A percentile compares a stretch with the other conserved stretches of the same genome.
These are phyloP conservation scores for Mortierella sp. DNA, from an alignment of 371 early-diverging fungal species.

Conservation along the genomic window DNA sequence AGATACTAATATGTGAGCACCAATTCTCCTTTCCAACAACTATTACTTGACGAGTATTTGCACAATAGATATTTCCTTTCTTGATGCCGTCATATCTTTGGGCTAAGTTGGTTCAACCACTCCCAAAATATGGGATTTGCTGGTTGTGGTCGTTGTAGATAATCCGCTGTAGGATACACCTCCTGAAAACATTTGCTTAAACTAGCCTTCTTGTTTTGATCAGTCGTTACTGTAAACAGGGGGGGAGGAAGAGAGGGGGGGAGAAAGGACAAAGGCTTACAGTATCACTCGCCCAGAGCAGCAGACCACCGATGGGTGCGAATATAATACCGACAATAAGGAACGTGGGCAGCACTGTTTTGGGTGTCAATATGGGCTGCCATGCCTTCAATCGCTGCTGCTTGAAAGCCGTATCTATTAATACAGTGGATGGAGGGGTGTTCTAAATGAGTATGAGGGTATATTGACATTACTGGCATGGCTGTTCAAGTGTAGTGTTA, in stretches of 20 bases:
- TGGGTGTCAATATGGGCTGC: conserved; percentile 98
- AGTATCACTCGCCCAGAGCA: conserved; percentile 78
- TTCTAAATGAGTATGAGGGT: neutral
- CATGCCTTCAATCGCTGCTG: conserved; percentile 98
- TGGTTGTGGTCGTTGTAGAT: neutral
- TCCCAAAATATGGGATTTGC: too few species aligned
- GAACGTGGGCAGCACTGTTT: conserved; percentile 92
- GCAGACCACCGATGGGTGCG: conserved; percentile 90
- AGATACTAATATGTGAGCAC: neutral
- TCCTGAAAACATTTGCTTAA: neutral
- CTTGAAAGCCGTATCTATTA: conserved; percentile 93
- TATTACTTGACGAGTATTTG: neutral
- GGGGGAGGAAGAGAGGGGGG: neutral
- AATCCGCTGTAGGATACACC: neutral
- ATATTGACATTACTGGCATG: neutral
- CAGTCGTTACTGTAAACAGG: conserved; percentile 7
- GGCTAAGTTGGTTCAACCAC: neutral
- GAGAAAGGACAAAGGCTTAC: conserved; percentile 59
- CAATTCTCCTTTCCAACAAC: neutral
- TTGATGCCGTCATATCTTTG: neutral
- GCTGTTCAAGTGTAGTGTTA: neutral
- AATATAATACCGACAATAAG: conserved; percentile 93
- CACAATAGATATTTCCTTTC: neutral
- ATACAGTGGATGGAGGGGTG: neutral
- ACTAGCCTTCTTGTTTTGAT: neutral